Base-by-base conservation (phyloP, 2,329 filamentous ascomycete species). In the Septoria linicola region DNA sequence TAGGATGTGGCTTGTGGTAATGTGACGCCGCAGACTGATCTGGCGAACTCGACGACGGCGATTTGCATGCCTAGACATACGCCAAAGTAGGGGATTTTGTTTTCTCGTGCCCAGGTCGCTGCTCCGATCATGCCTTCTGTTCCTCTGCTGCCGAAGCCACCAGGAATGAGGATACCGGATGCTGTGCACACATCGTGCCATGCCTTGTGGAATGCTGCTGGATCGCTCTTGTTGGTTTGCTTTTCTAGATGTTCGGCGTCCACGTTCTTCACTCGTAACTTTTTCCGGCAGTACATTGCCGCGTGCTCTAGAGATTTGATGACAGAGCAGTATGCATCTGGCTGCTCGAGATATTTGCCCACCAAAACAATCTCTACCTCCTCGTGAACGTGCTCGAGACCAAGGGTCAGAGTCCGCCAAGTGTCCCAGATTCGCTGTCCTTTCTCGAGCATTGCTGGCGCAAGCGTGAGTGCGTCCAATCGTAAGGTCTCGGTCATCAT, bases 21-120 rank as follows among this genome's bases (percentile, higher is more conserved):
- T 8, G 62, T 62, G 56, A 90, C 77, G 21, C 80, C 81, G 71
- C 83, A 87, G 1, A 92, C 75, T 59, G 89, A 84, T 35, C 90
- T 83, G 1, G 90, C 89, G 62, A 83, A 89, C 70, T 97, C 91
- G 60, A 96, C 87, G 40, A 96, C 89, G 16, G 92, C 90, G 40
- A 96, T 80, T 70, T 97, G 93, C 84, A 96, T 89, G 51, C 90
- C 90, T 17, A 96, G 76, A 68, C 92, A 96, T 57, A 97, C 87
- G 53, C 93, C 93, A 1, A 97, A 79, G 72, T 87, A 96, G 1
- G 90, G 90, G 3, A 81, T 81, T 56, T 86, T 84, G 63, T 89
- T 84, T 59, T 87, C 85, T 49, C 93, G 84, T 1, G 92, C 91
- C 85, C 88, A 96, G 58, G 84, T 85, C n/a, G 87, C 86, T 2